These are phyloP conservation scores for Samsoniella hepiali DNA, from an alignment of 2,329 filamentous ascomycete genomes.

Conservation along the genomic window DNA sequence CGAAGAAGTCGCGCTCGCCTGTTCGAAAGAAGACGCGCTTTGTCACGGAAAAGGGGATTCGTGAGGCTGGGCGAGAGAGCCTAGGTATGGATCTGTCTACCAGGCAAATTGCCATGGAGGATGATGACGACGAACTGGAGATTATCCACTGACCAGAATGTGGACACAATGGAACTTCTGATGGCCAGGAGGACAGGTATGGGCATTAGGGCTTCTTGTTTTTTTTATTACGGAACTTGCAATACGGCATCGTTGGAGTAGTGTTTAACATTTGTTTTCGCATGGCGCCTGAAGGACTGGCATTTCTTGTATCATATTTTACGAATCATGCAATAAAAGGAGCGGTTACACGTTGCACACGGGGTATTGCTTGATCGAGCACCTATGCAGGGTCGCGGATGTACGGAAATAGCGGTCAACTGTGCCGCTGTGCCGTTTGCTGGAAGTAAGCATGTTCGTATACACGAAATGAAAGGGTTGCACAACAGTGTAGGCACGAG, in stretches of 20 bases:
- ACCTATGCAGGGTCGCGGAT: background rate
- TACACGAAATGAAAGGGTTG: background rate
- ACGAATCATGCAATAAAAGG: slow-evolving; percentile 3
- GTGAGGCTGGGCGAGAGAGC: slow-evolving; percentile 73
- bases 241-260: slow-evolving; percentile 12
- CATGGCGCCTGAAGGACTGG: slow-evolving; percentile 1
- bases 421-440: background rate
- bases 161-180: background rate
- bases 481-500: background rate
- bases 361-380: background rate
- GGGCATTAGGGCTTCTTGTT: background rate
- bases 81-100: slow-evolving; percentile 51
- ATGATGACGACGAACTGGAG: slow-evolving; percentile 49
- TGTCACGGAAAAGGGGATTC: slow-evolving; percentile 72
- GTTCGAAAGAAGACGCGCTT: slow-evolving; percentile 75
- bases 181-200: background rate
- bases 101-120: slow-evolving; percentile 35
- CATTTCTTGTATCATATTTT: slow-evolving; percentile 15
- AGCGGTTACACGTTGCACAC: background rate
- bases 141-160: slow-evolving; percentile 38
- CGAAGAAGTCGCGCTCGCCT: slow-evolving; percentile 37
- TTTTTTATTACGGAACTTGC: background rate
- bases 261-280: slow-evolving; percentile 4
- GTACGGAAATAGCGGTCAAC: slow-evolving; percentile 2
- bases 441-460: background rate